Evolutionary conservation across 1,284 basidiomycete species (phyloP).

Genomic region (Cutaneotrichosporon mucoides): DNA sequence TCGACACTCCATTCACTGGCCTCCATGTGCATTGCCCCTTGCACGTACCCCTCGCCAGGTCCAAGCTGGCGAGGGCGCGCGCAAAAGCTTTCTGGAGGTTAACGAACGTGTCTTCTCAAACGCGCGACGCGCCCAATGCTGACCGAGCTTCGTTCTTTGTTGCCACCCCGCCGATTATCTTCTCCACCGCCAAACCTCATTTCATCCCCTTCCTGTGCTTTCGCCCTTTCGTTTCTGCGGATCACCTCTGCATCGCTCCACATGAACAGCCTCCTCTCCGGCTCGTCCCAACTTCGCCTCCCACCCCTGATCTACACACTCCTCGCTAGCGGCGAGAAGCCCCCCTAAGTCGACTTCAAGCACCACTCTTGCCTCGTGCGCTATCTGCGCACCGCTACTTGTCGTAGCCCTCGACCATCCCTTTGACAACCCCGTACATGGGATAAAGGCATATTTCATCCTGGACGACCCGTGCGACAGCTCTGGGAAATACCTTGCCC

Average conservation of each 20-base stretch:
- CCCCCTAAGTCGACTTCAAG: slow-evolving; percentile 42
- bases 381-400: slow-evolving; percentile 10
- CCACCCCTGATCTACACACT: slow-evolving; percentile 44
- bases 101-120: too few species aligned
- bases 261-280: slow-evolving; percentile 32
- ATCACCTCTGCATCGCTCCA: not conserved
- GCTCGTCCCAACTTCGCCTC: slow-evolving; percentile 39
- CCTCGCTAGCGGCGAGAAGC: slow-evolving; percentile 44
- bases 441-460: slow-evolving; percentile 21
- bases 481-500: not conserved
- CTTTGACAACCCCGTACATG: slow-evolving; percentile 19
- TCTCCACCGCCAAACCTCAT: not conserved
- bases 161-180: not conserved
- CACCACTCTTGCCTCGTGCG: slow-evolving; percentile 2
- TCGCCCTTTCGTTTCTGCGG: too few species aligned
- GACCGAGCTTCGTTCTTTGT: not conserved
- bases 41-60: not conserved
- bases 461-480: not conserved
- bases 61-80: not conserved
- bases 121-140: too few species aligned
- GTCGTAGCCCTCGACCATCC: slow-evolving; percentile 4
- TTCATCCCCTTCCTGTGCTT: too few species aligned
- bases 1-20: not conserved
- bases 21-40: not conserved
- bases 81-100: too few species aligned